These are phyloP conservation scores for Schizothecium vesticola DNA, from an alignment of 495 filamentous ascomycete genomes.

Conservation along the genomic window DNA sequence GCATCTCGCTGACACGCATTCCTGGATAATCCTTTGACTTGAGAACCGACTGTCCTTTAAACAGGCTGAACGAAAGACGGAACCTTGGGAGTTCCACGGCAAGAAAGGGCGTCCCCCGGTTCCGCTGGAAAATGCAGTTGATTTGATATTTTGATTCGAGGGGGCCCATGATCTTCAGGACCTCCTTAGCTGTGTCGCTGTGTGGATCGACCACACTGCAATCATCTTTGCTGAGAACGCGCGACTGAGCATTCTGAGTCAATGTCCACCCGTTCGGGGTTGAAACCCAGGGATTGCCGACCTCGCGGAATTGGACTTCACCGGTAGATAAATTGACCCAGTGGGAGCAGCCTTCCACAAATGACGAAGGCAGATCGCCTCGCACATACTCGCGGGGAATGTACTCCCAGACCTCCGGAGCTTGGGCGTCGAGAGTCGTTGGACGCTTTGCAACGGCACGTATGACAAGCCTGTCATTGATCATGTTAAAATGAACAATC, in stretches of 20 bases:
- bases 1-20: constrained; percentile 49
- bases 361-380: neutral
- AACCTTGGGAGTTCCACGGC: constrained; percentile 10
- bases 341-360: neutral
- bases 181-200: neutral
- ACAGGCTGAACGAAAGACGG: constrained; percentile 10
- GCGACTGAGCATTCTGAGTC: neutral
- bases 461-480: neutral
- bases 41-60: constrained; percentile 5
- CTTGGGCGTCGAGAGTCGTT: neutral
- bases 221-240: neutral
- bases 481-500: neutral
- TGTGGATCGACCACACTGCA: neutral
- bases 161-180: neutral
- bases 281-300: neutral
- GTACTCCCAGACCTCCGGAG: neutral
- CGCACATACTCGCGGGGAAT: neutral
- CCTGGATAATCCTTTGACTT: constrained; percentile 27
- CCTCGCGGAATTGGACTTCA: neutral
- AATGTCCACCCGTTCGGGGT: neutral
- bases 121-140: neutral
- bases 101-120: neutral
- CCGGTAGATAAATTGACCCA: neutral
- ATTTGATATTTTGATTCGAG: neutral
- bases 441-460: neutral